Evolutionary conservation across 148 eudicot genomes (phyloP), one percentile per base, ranked within the genome.

Genomic region (Mesembryanthemum crystallinum): DNA sequence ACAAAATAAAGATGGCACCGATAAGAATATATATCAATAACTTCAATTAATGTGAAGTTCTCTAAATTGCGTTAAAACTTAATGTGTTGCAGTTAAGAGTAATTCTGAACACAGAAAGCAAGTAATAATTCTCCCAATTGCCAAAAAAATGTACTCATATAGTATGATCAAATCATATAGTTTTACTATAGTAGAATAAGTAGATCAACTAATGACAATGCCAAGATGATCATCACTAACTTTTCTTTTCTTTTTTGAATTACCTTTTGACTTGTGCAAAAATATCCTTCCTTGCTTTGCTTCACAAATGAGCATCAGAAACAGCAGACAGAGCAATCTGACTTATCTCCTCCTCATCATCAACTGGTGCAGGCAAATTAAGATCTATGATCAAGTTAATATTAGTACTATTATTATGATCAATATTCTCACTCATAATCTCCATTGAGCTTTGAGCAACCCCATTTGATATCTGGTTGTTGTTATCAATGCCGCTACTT

Each of bases 321-420:
- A 88, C 84, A 23, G 90, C 87, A 2, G 90, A 88, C 37, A 76
- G 66, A 58, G 82, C 89, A 69, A 90, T 72, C 54, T 83, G 90
- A 71, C 86, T 85, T 65, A 67, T 73, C 20, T 85, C 76, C 29
- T 80, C 89, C 13, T 82, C 88, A 65, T 83, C 86, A 18, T 82
- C 89, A 75, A 71, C 23, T 4, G 96, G 92, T 20, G 98, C 89
- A 43, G 96, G 98, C 70, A 91, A 83, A 81, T 93, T 93, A 71
- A 91, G 96, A 89, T 93, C 96, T 37, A 93, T 81, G 27, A 82
- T 67, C 32, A 20, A 66, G 1, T 79, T 80, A 47, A 7, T 13
- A 42, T n/a, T 61, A 60, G 1, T n/a, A 64, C 20, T 18, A 39
- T 45, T 10, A 45, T 2, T 45, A 12, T 75, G 17, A 4, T 71